Base-by-base conservation (phyloP, 1,284 basidiomycete species). In the Cutaneotrichosporon arboriforme region DNA sequence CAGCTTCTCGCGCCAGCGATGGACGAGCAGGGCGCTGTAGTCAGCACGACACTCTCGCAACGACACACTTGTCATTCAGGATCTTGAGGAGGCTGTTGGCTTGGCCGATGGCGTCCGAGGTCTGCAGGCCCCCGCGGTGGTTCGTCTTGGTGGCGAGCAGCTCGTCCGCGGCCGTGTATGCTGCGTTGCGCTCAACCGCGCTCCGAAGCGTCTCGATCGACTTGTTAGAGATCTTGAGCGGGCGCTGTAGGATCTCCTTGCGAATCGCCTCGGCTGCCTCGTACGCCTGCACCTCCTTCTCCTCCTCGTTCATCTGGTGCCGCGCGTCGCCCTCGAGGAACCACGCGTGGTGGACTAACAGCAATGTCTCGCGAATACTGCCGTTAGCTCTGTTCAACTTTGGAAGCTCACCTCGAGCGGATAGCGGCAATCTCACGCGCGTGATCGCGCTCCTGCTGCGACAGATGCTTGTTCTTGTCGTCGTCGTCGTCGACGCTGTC, bases 241-340 rank as follows among this genome's bases (percentile, higher is more conserved):
- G 65, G n/a, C 58, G 49, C 3, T 58, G 45, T 2, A 75, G 60
- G 15, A 75, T 64, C 26, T 69, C 65, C 37, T 67, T 65, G 8
- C 73, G 63, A 8, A 74, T 52, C 1, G 34, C 31, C 23, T 69
- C 65, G 12, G 73, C 73, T 15, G 58, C 41, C 20, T 45, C 26
- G 39, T 60, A 60, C 13, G 52, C 52, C 1, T 23, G 23, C 4
- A 55, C 52, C 21, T 57, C 69, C 55, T 51, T 64, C 61, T 36
- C 66, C 21, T 61, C 58, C n/a, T 66, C 54, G 22, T 64, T 59
- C 15, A 55, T 50, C 10, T 69, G 58, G 50, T 73, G 70, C 17
- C 57, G 58, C 12, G 67, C 59, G 55, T 72, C 72, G 13, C 71
- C 70, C 47, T 67, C 61, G 17, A 70, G 64, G 63, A 71, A 71